Evolutionary conservation across 352 stramenopile species (phyloP).

Genomic region (Hyaloperonospora arabidopsidis): DNA sequence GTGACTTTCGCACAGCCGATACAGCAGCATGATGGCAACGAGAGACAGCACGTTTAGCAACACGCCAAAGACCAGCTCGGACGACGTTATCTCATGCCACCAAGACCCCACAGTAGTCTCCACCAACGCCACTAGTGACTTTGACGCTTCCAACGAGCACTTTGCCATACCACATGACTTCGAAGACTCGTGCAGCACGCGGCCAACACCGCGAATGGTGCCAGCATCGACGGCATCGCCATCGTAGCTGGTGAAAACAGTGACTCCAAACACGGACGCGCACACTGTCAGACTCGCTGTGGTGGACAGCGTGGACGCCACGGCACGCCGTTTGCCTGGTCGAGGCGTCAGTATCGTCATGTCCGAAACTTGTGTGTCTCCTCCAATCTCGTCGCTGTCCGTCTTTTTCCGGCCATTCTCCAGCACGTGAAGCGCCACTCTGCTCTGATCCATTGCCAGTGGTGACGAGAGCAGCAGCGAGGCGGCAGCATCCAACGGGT

Average conservation of each 20-base stretch:
- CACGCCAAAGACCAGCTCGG: slow-evolving; percentile 54
- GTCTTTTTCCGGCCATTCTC: slow-evolving; percentile 24
- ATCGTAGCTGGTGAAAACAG: slow-evolving; percentile 54
- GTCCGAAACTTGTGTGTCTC: slow-evolving; percentile 8
- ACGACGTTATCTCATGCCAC: slow-evolving; percentile 49
- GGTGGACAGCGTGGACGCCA: slow-evolving; percentile 32
- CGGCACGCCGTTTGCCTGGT: slow-evolving; percentile 34
- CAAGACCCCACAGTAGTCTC: slow-evolving; percentile 31
- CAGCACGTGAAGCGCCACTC: slow-evolving; percentile 20
- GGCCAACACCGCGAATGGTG: slow-evolving; percentile 46
- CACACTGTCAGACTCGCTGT: slow-evolving; percentile 60
- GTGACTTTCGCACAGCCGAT: slow-evolving; percentile 45
- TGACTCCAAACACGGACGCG: slow-evolving; percentile 73
- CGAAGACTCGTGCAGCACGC: slow-evolving; percentile 55
- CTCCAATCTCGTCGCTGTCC: slow-evolving; percentile 6
- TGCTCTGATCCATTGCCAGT: slow-evolving; percentile 7
- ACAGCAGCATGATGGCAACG: slow-evolving; percentile 52
- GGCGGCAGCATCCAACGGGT: slow-evolving; percentile 11
- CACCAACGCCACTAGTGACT: slow-evolving; percentile 28
- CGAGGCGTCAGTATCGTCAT: slow-evolving; percentile 14
- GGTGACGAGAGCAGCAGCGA: slow-evolving; percentile 20
- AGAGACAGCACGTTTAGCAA: slow-evolving; percentile 70
- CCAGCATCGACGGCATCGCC: slow-evolving; percentile 23
- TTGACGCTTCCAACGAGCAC: slow-evolving; percentile 17
- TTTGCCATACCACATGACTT: slow-evolving; percentile 28